Conservation (phyloP, 331 rosid species). For the Quercus lobata region DNA sequence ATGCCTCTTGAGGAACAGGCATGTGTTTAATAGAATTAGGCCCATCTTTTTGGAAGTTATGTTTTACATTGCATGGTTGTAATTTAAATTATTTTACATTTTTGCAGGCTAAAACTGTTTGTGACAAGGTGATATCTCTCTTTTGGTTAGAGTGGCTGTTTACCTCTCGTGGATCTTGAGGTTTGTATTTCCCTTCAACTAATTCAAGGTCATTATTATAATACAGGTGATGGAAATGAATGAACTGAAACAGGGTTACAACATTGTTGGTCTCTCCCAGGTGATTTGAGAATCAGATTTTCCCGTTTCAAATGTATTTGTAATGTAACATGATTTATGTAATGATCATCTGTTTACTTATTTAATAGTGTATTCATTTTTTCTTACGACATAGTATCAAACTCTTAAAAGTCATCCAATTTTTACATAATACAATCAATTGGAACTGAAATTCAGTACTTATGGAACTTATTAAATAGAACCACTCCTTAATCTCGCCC, state of each 20-base stretch:
- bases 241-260: slow-evolving; percentile 65
- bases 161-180: slow-evolving; percentile 13
- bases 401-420: background rate
- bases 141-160: slow-evolving; percentile 14
- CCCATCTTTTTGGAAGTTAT: background rate
- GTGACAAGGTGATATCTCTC: slow-evolving; percentile 59
- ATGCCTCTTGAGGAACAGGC: slow-evolving; percentile 71
- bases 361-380: background rate
- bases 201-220: background rate
- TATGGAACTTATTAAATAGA: background rate
- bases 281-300: slow-evolving; percentile 37
- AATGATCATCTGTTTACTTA: background rate
- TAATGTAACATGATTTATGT: background rate
- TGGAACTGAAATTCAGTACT: background rate
- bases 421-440: background rate
- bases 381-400: background rate
- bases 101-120: slow-evolving; percentile 70
- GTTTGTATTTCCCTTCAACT: slow-evolving; percentile 16
- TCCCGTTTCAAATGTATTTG: background rate
- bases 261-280: slow-evolving; percentile 96
- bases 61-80: slow-evolving; percentile 10
- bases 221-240: slow-evolving; percentile 78
- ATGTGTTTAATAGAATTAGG: slow-evolving; percentile 5
- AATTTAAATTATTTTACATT: slow-evolving; percentile 14
- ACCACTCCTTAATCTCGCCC: background rate